Evolutionary conservation across 2,329 filamentous ascomycete genomes (phyloP).

Genomic region (Parastagonospora nodorum): DNA sequence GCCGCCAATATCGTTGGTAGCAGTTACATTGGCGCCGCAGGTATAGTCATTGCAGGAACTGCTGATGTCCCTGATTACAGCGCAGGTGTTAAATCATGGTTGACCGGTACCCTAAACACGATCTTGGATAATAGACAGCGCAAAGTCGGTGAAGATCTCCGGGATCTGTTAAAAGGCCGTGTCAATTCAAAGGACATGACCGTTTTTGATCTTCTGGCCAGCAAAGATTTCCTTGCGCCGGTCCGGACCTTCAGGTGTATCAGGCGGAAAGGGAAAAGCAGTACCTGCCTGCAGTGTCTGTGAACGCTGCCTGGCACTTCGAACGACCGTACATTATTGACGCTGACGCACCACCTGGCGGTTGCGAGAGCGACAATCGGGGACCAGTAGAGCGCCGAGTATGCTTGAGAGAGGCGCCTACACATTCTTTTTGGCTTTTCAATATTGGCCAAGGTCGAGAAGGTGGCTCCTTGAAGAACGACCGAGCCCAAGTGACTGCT

Average conservation of each 20-base stretch:
- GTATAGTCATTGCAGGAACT: neutral
- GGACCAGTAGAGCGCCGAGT: neutral
- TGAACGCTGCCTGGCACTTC: neutral
- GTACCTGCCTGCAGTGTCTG: neutral
- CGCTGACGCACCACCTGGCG: neutral
- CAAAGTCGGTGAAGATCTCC: neutral
- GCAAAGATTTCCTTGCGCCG: neutral
- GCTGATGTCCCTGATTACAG: neutral
- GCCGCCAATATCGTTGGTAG: too few relatives aligned
- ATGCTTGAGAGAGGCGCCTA: neutral
- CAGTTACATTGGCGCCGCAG: neutral
- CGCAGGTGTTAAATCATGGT: neutral
- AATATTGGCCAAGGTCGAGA: neutral
- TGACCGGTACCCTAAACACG: neutral
- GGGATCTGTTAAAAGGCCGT: neutral
- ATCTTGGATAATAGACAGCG: neutral
- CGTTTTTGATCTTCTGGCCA: neutral
- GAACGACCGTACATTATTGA: slow-evolving; percentile 1
- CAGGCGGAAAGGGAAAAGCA: neutral
- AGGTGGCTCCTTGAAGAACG: neutral
- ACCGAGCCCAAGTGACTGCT: slow-evolving; percentile 1
- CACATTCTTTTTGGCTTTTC: slow-evolving; percentile 1
- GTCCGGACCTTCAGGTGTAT: neutral
- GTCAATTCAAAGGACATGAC: neutral
- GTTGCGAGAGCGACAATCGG: neutral